Conservation (phyloP, 768 basidiomycete genomes). For the Phanerodontia chrysosporium region DNA sequence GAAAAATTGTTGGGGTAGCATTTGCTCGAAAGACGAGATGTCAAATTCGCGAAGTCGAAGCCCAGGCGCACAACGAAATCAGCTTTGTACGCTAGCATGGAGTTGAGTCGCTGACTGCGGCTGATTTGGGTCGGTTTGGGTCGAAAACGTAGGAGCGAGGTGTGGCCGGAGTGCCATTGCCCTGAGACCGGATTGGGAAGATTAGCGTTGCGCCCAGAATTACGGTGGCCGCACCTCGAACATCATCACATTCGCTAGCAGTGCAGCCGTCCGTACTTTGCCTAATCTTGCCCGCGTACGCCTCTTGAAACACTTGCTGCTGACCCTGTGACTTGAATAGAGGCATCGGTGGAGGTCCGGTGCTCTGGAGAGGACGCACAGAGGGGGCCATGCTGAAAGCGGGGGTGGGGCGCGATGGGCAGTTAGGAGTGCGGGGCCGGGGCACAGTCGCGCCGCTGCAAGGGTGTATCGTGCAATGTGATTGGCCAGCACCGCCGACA, state of each 20-base stretch:
- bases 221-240: not conserved
- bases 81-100: not conserved
- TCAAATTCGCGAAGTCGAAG: not conserved
- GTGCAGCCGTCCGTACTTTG: no score
- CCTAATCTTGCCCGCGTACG: no score
- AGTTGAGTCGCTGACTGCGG: not conserved
- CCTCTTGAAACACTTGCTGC: no score
- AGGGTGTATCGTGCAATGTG: no score
- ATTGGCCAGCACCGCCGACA: no score
- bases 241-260: not conserved
- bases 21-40: not conserved
- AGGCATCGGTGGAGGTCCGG: no score
- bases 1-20: not conserved
- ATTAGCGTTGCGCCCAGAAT: not conserved
- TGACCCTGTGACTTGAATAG: no score
- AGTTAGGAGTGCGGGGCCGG: not conserved
- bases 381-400: no score
- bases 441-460: no score
- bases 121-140: not conserved
- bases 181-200: not conserved
- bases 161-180: not conserved
- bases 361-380: no score
- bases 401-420: not conserved
- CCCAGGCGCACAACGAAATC: not conserved
- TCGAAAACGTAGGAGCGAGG: not conserved